Evolutionary conservation across 805 yeast species (phyloP).

Genomic region (Alloascoidea africana): DNA sequence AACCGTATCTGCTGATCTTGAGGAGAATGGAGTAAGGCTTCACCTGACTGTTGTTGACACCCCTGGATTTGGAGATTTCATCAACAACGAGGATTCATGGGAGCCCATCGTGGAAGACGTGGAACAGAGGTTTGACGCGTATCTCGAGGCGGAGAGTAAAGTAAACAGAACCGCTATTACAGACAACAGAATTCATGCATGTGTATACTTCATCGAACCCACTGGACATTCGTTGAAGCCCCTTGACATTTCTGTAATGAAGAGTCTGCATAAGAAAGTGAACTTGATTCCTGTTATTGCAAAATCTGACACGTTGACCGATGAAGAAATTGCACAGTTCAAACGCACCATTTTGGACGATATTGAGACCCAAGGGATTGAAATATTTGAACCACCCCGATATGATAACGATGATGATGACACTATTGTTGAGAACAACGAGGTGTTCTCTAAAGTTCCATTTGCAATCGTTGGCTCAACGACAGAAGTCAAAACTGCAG

Average conservation of each 20-base stretch:
- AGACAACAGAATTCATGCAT: slow-evolving; percentile 87
- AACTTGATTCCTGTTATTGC: slow-evolving; percentile 73
- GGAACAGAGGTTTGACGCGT: slow-evolving; percentile 72
- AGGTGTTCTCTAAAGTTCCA: slow-evolving; percentile 47
- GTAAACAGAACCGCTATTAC: slow-evolving; percentile 53
- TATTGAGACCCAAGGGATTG: slow-evolving; percentile 45
- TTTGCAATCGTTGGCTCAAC: slow-evolving; percentile 77
- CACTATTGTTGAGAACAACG: slow-evolving; percentile 39
- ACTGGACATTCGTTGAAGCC: slow-evolving; percentile 89
- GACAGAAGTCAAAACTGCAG: slow-evolving; percentile 38
- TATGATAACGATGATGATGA: slow-evolving; percentile 31
- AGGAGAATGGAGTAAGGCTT: slow-evolving; percentile 86
- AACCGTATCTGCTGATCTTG: slow-evolving; percentile 58
- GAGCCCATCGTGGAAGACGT: slow-evolving; percentile 85
- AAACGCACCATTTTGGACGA: slow-evolving; percentile 53
- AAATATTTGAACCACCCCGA: slow-evolving; percentile 48
- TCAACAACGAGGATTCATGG: slow-evolving; percentile 74
- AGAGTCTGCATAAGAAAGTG: slow-evolving; percentile 59
- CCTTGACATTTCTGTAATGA: slow-evolving; percentile 61
- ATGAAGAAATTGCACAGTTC: slow-evolving; percentile 50
- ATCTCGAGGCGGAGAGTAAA: slow-evolving; percentile 80
- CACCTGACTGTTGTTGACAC: slow-evolving; percentile 75
- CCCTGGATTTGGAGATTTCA: slow-evolving; percentile 87
- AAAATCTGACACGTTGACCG: slow-evolving; percentile 66
- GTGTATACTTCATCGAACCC: slow-evolving; percentile 89